Conservation (phyloP, 2,329 filamentous ascomycete species). For the Phyllosticta capitalensis region DNA sequence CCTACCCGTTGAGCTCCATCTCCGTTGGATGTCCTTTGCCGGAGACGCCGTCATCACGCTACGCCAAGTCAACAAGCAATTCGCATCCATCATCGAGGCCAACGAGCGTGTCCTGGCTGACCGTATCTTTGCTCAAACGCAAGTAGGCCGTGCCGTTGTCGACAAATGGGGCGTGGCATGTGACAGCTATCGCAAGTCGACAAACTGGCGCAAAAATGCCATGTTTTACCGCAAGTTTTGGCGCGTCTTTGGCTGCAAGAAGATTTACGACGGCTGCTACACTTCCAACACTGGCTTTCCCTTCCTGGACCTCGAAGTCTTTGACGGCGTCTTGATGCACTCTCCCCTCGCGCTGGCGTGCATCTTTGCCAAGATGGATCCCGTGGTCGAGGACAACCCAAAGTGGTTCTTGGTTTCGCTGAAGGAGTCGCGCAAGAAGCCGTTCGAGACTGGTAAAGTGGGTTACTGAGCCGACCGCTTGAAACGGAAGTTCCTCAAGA, state of each 20-base stretch:
- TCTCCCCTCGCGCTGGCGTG: slow-evolving; percentile 6
- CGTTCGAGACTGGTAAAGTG: not conserved
- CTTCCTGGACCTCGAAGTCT: slow-evolving; percentile 9
- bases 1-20: slow-evolving; percentile 10
- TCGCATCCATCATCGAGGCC: slow-evolving; percentile 1
- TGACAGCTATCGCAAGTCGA: slow-evolving; percentile 7
- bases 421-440: not conserved
- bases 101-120: slow-evolving; percentile 10
- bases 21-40: slow-evolving; percentile 1
- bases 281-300: slow-evolving; percentile 7
- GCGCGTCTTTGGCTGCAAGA: slow-evolving; percentile 6
- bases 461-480: not conserved
- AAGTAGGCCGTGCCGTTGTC: slow-evolving; percentile 5
- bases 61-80: slow-evolving; percentile 8
- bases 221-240: slow-evolving; percentile 12
- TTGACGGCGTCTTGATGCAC: slow-evolving; percentile 6
- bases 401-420: slow-evolving; percentile 8
- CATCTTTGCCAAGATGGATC: slow-evolving; percentile 6
- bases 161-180: not conserved
- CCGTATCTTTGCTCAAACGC: slow-evolving; percentile 1
- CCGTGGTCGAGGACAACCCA: slow-evolving; percentile 5
- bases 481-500: not conserved
- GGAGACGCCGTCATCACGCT: slow-evolving; percentile 4
- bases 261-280: slow-evolving; percentile 10
- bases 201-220: slow-evolving; percentile 8